Percentiles rank a stretch among this genome's conserved stretches.
phyloP scores from a whole-genome alignment of 108 stramenopile species.

The Skeletonema grethae region DNA sequence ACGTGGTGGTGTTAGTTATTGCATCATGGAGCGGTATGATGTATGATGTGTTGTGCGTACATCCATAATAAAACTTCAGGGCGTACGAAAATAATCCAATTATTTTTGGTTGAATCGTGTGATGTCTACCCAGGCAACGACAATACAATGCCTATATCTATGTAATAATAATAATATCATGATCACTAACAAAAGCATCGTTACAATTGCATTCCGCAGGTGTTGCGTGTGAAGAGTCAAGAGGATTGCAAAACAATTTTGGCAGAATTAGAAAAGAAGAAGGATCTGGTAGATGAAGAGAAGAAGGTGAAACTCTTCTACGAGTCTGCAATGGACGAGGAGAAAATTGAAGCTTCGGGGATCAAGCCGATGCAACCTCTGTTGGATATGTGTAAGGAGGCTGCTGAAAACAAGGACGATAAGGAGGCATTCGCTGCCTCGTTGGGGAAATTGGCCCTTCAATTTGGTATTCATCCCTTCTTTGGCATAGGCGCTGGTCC shows the following conservation, averaged over 20 bases:
- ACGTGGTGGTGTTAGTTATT: no score
- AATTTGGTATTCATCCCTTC: constrained; percentile 47
- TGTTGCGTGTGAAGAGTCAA: constrained; percentile 63
- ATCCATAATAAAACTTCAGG: no score
- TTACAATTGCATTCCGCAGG: not conserved
- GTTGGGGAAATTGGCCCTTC: constrained; percentile 41
- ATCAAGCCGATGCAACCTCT: constrained; percentile 47
- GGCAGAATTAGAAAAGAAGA: constrained; percentile 29
- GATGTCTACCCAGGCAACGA: no score
- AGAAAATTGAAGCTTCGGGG: constrained; percentile 59
- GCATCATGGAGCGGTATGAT: no score
- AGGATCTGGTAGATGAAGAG: constrained; percentile 36
- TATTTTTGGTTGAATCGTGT: no score
- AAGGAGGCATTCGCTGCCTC: constrained; percentile 39
- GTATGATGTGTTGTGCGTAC: no score
- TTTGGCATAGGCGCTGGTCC: constrained; percentile 59
- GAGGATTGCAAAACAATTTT: constrained; percentile 69
- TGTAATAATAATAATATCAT: no score
- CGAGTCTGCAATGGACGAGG: constrained; percentile 75
- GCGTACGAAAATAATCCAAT: no score
- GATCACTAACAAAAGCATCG: no score
- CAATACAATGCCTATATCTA: no score
- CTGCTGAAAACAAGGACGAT: constrained; percentile 21
- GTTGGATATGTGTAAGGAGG: constrained; percentile 44
- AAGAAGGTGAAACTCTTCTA: constrained; percentile 69